These are phyloP conservation scores for Talaromyces sp. DNA, from an alignment of 2,329 filamentous ascomycete species.

Conservation along the genomic window DNA sequence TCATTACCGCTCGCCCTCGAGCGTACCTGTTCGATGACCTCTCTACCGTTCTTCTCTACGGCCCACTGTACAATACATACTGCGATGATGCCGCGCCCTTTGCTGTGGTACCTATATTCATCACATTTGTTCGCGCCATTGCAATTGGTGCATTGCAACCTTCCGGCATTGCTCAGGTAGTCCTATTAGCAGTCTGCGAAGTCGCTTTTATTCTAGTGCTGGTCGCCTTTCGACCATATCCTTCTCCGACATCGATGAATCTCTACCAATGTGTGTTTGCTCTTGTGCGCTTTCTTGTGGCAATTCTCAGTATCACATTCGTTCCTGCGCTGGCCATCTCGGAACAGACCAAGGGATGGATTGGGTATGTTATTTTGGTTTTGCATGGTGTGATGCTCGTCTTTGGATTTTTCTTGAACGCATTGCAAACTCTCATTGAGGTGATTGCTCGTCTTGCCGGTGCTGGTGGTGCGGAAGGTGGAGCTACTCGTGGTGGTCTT, in stretches of 20 bases:
- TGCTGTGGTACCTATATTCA: slow-evolving; percentile 75
- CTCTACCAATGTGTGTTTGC: slow-evolving; percentile 86
- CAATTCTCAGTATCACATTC: slow-evolving; percentile 76
- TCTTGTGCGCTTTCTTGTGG: slow-evolving; percentile 66
- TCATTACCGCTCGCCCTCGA: slow-evolving; percentile 73
- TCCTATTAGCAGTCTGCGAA: slow-evolving; percentile 89
- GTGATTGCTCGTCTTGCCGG: slow-evolving; percentile 77
- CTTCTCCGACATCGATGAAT: slow-evolving; percentile 93
- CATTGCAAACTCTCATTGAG: slow-evolving; percentile 84
- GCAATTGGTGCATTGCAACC: slow-evolving; percentile 90
- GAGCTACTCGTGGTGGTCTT: slow-evolving; percentile 71
- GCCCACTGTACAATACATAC: slow-evolving; percentile 95
- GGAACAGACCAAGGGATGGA: slow-evolving; percentile 82
- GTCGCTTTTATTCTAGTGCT: slow-evolving; percentile 83
- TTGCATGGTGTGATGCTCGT: slow-evolving; percentile 80
- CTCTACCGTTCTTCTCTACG: slow-evolving; percentile 81
- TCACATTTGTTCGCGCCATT: slow-evolving; percentile 81
- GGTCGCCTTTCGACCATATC: slow-evolving; percentile 84
- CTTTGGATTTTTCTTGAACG: slow-evolving; percentile 90
- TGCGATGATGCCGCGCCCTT: slow-evolving; percentile 89
- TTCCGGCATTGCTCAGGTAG: slow-evolving; percentile 87
- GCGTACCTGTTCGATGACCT: slow-evolving; percentile 91
- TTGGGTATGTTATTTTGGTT: slow-evolving; percentile 84
- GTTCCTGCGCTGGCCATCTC: slow-evolving; percentile 74
- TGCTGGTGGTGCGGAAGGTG: slow-evolving; percentile 69